Conservation (phyloP, 768 basidiomycete species). For the Vararia minispora region DNA sequence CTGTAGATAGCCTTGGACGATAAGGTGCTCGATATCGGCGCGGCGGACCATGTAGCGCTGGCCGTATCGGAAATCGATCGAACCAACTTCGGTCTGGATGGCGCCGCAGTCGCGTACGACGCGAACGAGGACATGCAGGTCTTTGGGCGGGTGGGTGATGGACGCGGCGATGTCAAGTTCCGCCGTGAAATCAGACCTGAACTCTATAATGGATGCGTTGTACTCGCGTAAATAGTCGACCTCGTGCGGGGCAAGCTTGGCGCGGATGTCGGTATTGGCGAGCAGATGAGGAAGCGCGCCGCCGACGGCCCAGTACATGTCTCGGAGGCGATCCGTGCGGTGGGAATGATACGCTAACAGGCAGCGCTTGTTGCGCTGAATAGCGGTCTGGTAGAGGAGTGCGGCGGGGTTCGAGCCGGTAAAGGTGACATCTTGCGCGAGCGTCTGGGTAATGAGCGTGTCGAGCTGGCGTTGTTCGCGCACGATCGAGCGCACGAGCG, state of each 20-base stretch:
- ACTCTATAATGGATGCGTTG: conserved; percentile 70
- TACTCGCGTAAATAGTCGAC: conserved; percentile 81
- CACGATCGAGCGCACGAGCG: conserved; percentile 73
- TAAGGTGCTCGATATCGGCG: conserved; percentile 87
- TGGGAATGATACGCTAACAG: conserved; percentile 88
- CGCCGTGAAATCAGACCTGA: conserved; percentile 73
- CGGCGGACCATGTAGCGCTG: conserved; percentile 83
- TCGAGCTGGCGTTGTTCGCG: conserved; percentile 90
- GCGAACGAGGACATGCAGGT: conserved; percentile 77
- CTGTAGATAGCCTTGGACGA: conserved; percentile 89
- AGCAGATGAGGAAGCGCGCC: conserved; percentile 83
- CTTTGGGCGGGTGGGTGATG: conserved; percentile 76
- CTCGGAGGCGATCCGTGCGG: conserved; percentile 70
- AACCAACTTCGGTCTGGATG: conserved; percentile 86
- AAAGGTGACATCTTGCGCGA: conserved; percentile 25
- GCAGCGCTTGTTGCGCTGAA: conserved; percentile 91
- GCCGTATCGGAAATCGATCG: conserved; percentile 82
- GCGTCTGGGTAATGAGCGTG: conserved; percentile 30
- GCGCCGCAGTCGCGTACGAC: conserved; percentile 86
- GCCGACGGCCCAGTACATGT: conserved; percentile 84
- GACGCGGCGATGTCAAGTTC: conserved; percentile 82
- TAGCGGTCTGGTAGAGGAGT: conserved; percentile 80
- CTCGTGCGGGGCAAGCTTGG: conserved; percentile 68
- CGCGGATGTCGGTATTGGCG: conserved; percentile 50
- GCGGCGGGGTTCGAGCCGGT: conserved; percentile 46